A percentile compares a stretch with the other conserved stretches of the same genome.
Conservation (phyloP, 1,284 basidiomycete species). For the Cryptococcus sp. region DNA sequence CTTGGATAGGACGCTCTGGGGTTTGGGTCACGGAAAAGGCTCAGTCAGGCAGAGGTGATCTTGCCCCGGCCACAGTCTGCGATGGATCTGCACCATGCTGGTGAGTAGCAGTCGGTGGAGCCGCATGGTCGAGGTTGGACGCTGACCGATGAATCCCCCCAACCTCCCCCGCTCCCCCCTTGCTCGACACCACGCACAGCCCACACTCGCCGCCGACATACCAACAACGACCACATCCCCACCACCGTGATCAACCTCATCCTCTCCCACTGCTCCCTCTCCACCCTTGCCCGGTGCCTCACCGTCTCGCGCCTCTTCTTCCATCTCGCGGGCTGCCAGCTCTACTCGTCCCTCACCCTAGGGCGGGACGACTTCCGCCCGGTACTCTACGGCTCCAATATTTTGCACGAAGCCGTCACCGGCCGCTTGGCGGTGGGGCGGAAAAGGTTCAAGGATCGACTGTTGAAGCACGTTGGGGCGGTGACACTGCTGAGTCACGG, state of each 20-base stretch:
- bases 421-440: constrained; percentile 11
- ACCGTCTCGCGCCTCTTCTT: constrained; percentile 15
- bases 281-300: constrained; percentile 3
- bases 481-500: constrained; percentile 13
- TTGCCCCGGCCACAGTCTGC: constrained; percentile 1
- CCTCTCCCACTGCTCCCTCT: constrained; percentile 5
- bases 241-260: constrained; percentile 9
- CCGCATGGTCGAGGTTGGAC: neutral
- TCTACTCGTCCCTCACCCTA: constrained; percentile 6
- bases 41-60: neutral
- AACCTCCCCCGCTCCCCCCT: neutral
- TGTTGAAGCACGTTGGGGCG: constrained; percentile 8
- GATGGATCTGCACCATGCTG: constrained; percentile 6
- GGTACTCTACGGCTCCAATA: constrained; percentile 3
- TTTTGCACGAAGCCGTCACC: constrained; percentile 7
- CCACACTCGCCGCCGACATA: constrained; percentile 4
- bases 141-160: neutral
- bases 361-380: constrained; percentile 1
- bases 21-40: neutral
- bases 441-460: constrained; percentile 14
- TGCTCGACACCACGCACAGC: neutral
- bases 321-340: constrained; percentile 11
- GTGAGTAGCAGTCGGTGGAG: neutral
- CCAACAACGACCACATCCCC: constrained; percentile 8
- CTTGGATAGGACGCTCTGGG: neutral